phyloP scores from a whole-genome alignment of 805 yeast species.

The Cyberlindnera galapagoensis region DNA sequence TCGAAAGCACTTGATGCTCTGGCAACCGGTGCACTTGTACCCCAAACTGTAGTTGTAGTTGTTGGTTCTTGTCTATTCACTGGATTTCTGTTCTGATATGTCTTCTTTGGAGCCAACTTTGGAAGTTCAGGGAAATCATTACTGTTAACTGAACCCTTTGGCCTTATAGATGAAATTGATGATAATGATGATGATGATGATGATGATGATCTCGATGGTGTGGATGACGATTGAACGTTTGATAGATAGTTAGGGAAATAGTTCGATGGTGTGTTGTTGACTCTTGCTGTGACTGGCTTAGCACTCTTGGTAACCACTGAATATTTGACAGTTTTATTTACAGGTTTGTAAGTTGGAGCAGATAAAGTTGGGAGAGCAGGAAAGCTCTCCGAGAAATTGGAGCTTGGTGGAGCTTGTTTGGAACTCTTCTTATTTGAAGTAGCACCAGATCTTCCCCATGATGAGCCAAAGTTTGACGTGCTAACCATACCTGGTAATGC shows the following conservation, averaged over 20 bases:
- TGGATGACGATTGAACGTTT: slow-evolving; percentile 14
- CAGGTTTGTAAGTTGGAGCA: slow-evolving; percentile 12
- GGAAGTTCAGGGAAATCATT: slow-evolving; percentile 45
- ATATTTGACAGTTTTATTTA: slow-evolving; percentile 18
- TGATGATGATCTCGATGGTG: slow-evolving; percentile 14
- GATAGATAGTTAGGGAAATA: slow-evolving; percentile 26
- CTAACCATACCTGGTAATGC: slow-evolving; percentile 31
- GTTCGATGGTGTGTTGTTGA: slow-evolving; percentile 13
- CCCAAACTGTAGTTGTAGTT: slow-evolving; percentile 1
- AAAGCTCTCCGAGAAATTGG: slow-evolving; percentile 15
- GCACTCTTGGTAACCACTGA: slow-evolving; percentile 10
- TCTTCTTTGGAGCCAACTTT: slow-evolving; percentile 32
- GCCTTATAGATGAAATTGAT: slow-evolving; percentile 8
- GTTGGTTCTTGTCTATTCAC: not conserved
- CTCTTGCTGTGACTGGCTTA: slow-evolving; percentile 9
- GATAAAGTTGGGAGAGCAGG: slow-evolving; percentile 26
- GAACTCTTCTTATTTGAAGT: slow-evolving; percentile 7
- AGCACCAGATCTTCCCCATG: no score
- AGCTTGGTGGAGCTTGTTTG: no score
- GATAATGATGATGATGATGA: slow-evolving; percentile 17
- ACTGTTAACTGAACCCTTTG: slow-evolving; percentile 21
- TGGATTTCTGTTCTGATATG: slow-evolving; percentile 50
- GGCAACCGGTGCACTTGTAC: slow-evolving; percentile 2
- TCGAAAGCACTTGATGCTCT: slow-evolving; percentile 5
- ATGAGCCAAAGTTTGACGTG: slow-evolving; percentile 16